Conservation (phyloP, 768 basidiomycete species). For the Panaeolus papilionaceus region DNA sequence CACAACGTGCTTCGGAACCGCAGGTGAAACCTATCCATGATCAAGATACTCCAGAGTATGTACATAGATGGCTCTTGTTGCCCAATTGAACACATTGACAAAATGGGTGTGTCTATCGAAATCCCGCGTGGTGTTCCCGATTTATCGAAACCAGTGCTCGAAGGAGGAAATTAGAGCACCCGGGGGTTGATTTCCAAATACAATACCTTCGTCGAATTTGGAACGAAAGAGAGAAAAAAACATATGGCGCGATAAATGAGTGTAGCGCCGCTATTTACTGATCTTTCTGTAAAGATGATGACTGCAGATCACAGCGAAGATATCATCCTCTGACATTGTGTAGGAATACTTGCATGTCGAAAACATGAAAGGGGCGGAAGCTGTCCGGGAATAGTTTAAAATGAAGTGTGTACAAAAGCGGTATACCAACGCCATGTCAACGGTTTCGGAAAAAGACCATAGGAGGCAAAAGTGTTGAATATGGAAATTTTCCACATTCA, state of each 20-base stretch:
- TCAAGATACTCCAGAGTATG: conserved; percentile 7
- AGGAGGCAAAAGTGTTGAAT: conserved; percentile 11
- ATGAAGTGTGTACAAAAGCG: neutral
- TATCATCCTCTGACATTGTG: neutral
- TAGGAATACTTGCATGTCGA: neutral
- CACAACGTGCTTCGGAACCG: conserved; percentile 13
- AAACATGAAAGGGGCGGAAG: neutral
- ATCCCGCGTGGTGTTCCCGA: conserved; percentile 15
- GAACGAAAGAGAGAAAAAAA: neutral
- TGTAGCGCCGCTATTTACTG: neutral
- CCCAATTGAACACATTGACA: conserved; percentile 14
- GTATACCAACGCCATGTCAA: conserved; percentile 5
- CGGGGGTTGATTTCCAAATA: conserved; percentile 12
- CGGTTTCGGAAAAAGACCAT: conserved; percentile 3
- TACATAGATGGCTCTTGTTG: conserved; percentile 13
- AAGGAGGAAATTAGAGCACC: conserved; percentile 15
- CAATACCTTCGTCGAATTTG: conserved; percentile 12
- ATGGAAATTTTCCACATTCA: conserved; percentile 7
- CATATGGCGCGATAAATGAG: neutral
- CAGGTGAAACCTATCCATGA: conserved; percentile 3
- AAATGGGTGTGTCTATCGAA: conserved; percentile 13
- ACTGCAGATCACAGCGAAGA: neutral
- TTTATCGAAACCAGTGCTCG: conserved; percentile 12
- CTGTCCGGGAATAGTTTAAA: neutral
- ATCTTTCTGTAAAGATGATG: neutral